phyloP scores from a whole-genome alignment of 768 basidiomycete genomes.

The Podaxis sp. region DNA sequence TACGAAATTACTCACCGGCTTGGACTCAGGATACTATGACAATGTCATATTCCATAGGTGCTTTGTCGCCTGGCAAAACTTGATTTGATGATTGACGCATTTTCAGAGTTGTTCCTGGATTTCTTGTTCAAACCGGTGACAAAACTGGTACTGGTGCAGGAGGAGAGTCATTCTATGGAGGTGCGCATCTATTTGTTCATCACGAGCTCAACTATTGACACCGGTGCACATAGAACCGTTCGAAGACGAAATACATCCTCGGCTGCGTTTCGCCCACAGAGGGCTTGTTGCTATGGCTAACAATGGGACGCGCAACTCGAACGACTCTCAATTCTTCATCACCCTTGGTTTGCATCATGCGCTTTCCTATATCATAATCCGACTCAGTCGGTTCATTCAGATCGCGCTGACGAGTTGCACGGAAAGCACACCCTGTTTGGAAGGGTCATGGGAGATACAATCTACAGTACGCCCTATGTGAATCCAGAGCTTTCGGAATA shows the following conservation, averaged over 20 bases:
- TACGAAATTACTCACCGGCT: constrained; percentile 18
- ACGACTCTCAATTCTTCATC: constrained; percentile 94
- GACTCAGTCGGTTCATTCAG: constrained; percentile 36
- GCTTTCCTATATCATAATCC: not conserved
- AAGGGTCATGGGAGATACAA: constrained; percentile 82
- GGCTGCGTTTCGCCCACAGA: constrained; percentile 85
- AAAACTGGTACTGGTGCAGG: constrained; percentile 87
- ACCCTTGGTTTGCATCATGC: constrained; percentile 65
- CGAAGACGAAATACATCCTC: constrained; percentile 92
- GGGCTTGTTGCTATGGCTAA: constrained; percentile 96
- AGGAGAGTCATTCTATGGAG: constrained; percentile 95
- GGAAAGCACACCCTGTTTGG: constrained; percentile 96
- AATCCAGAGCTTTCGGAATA: not conserved
- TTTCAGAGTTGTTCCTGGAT: constrained; percentile 81
- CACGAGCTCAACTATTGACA: not conserved
- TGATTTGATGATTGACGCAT: not conserved
- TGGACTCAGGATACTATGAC: constrained; percentile 86
- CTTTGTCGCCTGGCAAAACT: constrained; percentile 3
- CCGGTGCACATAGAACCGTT: constrained; percentile 67
- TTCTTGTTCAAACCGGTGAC: constrained; percentile 95
- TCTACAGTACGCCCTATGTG: constrained; percentile 67
- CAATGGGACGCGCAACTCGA: constrained; percentile 80
- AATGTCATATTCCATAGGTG: constrained; percentile 93
- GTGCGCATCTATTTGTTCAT: constrained; percentile 30
- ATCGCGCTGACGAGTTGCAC: constrained; percentile 89